phyloP scores from a whole-genome alignment of 805 yeast genomes.

The Candida maris region DNA sequence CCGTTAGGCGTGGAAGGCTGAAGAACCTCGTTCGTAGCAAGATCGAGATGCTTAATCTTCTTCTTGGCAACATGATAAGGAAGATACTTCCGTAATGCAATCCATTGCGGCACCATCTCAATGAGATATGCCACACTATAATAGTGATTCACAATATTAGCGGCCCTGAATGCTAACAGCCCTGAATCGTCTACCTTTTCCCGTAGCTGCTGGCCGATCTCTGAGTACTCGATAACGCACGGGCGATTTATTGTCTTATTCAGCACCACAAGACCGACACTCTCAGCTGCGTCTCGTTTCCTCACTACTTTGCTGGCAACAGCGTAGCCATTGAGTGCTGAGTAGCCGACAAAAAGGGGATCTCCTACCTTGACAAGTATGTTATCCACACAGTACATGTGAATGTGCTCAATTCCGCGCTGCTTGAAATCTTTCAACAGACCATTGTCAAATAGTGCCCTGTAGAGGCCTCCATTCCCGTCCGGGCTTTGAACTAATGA shows the following conservation, averaged over 20 bases:
- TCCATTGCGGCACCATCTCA: slow-evolving; percentile 64
- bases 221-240: slow-evolving; percentile 93
- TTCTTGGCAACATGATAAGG: slow-evolving; percentile 96
- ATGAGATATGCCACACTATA: slow-evolving; percentile 76
- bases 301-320: slow-evolving; percentile 94
- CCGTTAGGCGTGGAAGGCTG: slow-evolving; percentile 85
- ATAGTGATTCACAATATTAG: slow-evolving; percentile 95
- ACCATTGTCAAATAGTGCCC: slow-evolving; percentile 64
- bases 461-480: slow-evolving; percentile 96
- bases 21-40: slow-evolving; percentile 39
- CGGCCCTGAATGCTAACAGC: slow-evolving; percentile 78
- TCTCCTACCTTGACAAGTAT: slow-evolving; percentile 89
- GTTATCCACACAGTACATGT: slow-evolving; percentile 97
- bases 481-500: slow-evolving; percentile 85
- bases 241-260: slow-evolving; percentile 58
- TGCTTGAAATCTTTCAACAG: slow-evolving; percentile 62
- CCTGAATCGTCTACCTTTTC: slow-evolving; percentile 59
- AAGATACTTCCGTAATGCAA: slow-evolving; percentile 54
- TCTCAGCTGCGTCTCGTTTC: slow-evolving; percentile 80
- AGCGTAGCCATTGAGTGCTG: slow-evolving; percentile 60
- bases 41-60: slow-evolving; percentile 61
- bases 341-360: slow-evolving; percentile 84
- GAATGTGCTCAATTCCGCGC: slow-evolving; percentile 81
- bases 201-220: slow-evolving; percentile 73
- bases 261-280: slow-evolving; percentile 87